Evolutionary conservation across 331 rosid species (phyloP), one percentile per base, ranked within the genome.

Genomic region (Arachis monticola): DNA sequence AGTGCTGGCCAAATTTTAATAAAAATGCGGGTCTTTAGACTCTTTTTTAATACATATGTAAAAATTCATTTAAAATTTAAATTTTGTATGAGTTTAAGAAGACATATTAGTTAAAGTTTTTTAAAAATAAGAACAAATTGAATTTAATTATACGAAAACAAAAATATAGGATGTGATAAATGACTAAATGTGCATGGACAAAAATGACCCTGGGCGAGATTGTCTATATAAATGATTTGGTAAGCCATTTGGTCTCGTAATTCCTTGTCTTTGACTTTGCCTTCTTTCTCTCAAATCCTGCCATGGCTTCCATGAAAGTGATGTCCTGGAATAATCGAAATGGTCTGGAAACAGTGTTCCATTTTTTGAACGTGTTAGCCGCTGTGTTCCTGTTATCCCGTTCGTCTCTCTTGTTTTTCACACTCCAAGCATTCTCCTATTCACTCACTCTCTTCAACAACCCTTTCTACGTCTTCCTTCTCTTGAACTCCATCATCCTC

Each of bases 401-500:
- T 4, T 83, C 85, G 6, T 74, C 87, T n/a, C 74, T 66, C 59
- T 67, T 86, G 22, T 80, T 86, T 4, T 2, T 77, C 67, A 46
- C 64, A 31, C 51, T 64, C 11, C 38, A 76, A 10, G 5, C 70
- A 0, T 2, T 74, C 80, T 32, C 12, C 4, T 57, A n/a, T 40
- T 6, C 66, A 6, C 60, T 57, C 76, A 13, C 76, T 7, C 40
- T 85, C 57, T 67, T 88, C 60, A 67, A 67, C 32, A 73, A 82
- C 78, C 73, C 85, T 9, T 62, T 89, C 83, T 87, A 52, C 44
- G 88, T 81, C 2, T 89, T 89, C 53, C 9, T 83, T 5, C 63
- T 91, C 48, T 71, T 81, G 17, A 77, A 87, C 47, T 68, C 71
- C 14, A 69, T 91, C 10, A 68, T 93, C 22, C 47, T 85, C 74